Evolutionary conservation across 345 rosid genomes (phyloP), one percentile per base, ranked within the genome.

Genomic region (Citropsis articulata): DNA sequence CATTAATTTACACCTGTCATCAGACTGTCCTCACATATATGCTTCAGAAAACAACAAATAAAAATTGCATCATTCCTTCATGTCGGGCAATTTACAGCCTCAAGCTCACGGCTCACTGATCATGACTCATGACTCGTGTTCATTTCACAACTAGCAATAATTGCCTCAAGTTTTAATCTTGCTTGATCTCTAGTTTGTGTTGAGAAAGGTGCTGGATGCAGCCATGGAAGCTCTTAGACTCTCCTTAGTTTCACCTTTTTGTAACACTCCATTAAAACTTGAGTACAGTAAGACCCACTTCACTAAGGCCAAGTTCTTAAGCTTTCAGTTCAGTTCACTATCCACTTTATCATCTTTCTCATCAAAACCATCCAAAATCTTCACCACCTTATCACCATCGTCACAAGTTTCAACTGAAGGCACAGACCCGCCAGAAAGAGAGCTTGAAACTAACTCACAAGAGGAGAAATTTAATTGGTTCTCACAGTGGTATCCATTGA

Each of bases 401-500:
- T 22, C 71, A n/a, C 21, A 53, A 48, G 75, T 80, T 19, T 45
- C 77, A 63, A 75, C 67, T 31, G 67, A 30, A 31, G 35, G 1
- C 24, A 4, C 24, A 71, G 82, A 31, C n/a, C 67, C 36, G 31
- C 38, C 67, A 31, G 67, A 14, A 5, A 3, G 5, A 64, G 21
- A 87, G 77, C 10, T 71, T 14, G 85, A 80, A 14, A 27, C 71
- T 0, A 65, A 55, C 3, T 8, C 13, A 9, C 62, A 79, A 22
- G 84, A 50, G 33, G 87, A 80, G 45, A 82, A 77, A n/a, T 88
- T 88, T 66, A 86, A 88, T 62, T 88, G 90, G 90, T 84, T 61
- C 63, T 48, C 89, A 6, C 86, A 82, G 35, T 88, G 90, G 90
- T 85, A 88, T 45, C 86, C 88, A 16, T 69, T 88, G 33, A 88